A percentile compares a stretch with the other conserved stretches of the same genome.
Evolutionary conservation across 2,329 filamentous ascomycete genomes (phyloP).

Genomic region (Verticillium klebahnii): DNA sequence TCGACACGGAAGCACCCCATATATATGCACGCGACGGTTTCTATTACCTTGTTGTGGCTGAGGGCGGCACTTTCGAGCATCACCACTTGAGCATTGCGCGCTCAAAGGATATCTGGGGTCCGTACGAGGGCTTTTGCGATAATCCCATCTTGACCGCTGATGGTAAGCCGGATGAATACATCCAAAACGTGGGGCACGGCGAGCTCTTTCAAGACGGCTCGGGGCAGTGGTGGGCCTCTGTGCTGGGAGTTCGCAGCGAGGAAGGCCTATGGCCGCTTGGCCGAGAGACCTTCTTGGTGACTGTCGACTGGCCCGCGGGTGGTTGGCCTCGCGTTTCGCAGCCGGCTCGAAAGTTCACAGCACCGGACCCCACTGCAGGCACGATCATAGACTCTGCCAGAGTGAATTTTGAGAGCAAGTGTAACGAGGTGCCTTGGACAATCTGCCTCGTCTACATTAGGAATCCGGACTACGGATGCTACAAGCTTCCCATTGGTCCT

Average conservation of each 20-base stretch:
- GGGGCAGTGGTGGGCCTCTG: constrained; percentile 31
- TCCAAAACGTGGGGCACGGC: constrained; percentile 51
- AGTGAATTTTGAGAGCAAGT: too few relatives aligned
- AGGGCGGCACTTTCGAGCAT: constrained; percentile 28
- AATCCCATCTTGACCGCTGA: constrained; percentile 38
- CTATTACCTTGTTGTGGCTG: constrained; percentile 34
- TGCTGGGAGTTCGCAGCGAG: constrained; percentile 1
- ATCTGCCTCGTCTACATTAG: constrained; percentile 2
- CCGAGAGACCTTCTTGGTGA: constrained; percentile 2
- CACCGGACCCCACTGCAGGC: background rate
- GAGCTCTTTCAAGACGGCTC: constrained; percentile 48
- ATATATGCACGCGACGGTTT: constrained; percentile 29
- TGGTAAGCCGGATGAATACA: constrained; percentile 33
- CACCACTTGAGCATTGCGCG: constrained; percentile 23
- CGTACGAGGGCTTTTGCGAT: constrained; percentile 15
- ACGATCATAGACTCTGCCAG: too few relatives aligned
- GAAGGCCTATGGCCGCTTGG: constrained; percentile 1
- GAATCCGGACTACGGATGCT: background rate
- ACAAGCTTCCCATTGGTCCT: background rate
- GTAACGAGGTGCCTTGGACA: background rate
- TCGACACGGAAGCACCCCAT: constrained; percentile 16
- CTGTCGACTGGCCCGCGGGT: constrained; percentile 5
- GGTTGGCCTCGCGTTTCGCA: constrained; percentile 5
- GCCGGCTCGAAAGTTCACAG: background rate
- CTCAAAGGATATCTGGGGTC: constrained; percentile 18